phyloP scores from a whole-genome alignment of 2,329 filamentous ascomycete species.

The Cadophora malorum region DNA sequence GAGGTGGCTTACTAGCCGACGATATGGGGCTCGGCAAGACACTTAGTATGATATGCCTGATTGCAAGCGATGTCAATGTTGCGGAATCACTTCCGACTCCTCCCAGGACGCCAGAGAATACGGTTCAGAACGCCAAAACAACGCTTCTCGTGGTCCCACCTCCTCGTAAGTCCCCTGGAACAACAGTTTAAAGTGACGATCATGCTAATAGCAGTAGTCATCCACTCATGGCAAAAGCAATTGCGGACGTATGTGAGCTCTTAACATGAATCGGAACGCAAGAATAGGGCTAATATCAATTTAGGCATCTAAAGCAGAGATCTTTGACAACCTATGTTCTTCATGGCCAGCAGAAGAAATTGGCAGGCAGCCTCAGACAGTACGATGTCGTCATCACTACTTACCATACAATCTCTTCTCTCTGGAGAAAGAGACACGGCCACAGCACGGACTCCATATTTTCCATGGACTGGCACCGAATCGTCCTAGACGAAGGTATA shows the following conservation, averaged over 20 bases:
- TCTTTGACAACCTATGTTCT: neutral
- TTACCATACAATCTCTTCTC: neutral
- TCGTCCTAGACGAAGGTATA: neutral
- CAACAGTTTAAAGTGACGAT: neutral
- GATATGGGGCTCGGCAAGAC: slow-evolving; percentile 99
- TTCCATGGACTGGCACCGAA: neutral
- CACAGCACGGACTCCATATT: neutral
- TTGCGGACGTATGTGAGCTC: neutral
- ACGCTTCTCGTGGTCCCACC: neutral
- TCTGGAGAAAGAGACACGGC: neutral
- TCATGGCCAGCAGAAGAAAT: neutral
- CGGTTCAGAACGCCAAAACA: neutral
- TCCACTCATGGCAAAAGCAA: slow-evolving; percentile 2
- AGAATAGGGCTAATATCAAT: neutral
- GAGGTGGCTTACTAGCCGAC: slow-evolving; percentile 82
- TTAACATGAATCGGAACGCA: neutral
- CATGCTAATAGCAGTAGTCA: too few relatives aligned
- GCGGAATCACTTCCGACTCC: neutral
- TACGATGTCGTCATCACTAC: neutral
- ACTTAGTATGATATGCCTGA: slow-evolving; percentile 50
- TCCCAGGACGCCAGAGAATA: neutral
- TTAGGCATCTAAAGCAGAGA: neutral
- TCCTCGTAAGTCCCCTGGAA: neutral
- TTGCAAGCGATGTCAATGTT: slow-evolving; percentile 12
- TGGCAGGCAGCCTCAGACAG: neutral